phyloP scores from a whole-genome alignment of 2,329 filamentous ascomycete species.

The Paecilomyces niveus region DNA sequence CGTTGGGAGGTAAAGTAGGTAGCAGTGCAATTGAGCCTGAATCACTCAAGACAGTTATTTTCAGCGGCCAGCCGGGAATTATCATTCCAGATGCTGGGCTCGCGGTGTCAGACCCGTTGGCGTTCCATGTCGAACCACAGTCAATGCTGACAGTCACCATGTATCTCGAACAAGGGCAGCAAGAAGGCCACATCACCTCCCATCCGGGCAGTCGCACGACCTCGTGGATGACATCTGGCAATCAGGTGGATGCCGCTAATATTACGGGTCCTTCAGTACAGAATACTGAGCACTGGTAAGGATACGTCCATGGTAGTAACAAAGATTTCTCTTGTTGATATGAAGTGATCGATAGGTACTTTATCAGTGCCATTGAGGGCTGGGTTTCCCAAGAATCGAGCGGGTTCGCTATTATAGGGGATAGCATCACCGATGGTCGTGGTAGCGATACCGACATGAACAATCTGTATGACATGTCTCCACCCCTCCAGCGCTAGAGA shows the following conservation, averaged over 20 bases:
- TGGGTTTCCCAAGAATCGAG: constrained; percentile 38
- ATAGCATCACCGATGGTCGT: constrained; percentile 61
- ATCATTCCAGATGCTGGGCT: constrained; percentile 51
- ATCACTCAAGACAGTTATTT: constrained; percentile 51
- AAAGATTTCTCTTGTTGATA: neutral
- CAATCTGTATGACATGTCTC: constrained; percentile 34
- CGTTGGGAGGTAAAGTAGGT: constrained; percentile 37
- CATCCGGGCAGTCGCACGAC: constrained; percentile 61
- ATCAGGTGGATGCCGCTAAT: constrained; percentile 46
- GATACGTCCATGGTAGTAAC: neutral
- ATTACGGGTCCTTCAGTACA: constrained; percentile 33
- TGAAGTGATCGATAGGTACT: constrained; percentile 45
- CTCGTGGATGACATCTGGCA: constrained; percentile 53
- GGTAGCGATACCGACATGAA: constrained; percentile 54
- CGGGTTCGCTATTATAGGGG: constrained; percentile 51
- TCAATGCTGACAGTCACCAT: constrained; percentile 52
- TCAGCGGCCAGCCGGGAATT: constrained; percentile 46
- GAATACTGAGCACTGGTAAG: constrained; percentile 38
- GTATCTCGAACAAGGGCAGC: constrained; percentile 52
- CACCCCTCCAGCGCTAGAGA: neutral
- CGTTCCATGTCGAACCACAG: constrained; percentile 46
- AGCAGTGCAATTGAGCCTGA: constrained; percentile 45
- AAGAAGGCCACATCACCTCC: constrained; percentile 51
- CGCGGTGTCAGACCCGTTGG: constrained; percentile 55
- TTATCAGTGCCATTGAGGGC: constrained; percentile 53